Conservation (phyloP, 768 basidiomycete species). For the Boletales sp. region DNA sequence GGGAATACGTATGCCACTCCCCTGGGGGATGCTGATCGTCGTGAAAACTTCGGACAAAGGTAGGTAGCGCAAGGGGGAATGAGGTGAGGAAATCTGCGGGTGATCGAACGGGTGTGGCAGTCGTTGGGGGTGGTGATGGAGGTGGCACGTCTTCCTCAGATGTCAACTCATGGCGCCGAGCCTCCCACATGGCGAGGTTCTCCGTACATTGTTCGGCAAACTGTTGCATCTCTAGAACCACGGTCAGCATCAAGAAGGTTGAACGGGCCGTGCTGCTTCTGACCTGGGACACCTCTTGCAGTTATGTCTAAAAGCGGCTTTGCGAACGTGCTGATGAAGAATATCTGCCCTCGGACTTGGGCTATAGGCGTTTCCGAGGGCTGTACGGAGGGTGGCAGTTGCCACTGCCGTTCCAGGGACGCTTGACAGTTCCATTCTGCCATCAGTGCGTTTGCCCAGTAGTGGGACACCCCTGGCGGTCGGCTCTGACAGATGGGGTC, state of each 20-base stretch:
- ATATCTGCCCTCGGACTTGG: slow-evolving; percentile 82
- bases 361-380: slow-evolving; percentile 48
- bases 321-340: slow-evolving; percentile 80
- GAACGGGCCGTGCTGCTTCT: slow-evolving; percentile 11
- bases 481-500: slow-evolving; percentile 57
- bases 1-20: slow-evolving; percentile 27
- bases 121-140: background rate
- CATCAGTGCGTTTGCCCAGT: slow-evolving; percentile 88
- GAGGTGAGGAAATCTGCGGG: slow-evolving; percentile 48
- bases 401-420: slow-evolving; percentile 73
- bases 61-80: slow-evolving; percentile 56
- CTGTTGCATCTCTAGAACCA: slow-evolving; percentile 53
- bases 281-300: slow-evolving; percentile 70
- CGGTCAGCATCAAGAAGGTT: slow-evolving; percentile 8
- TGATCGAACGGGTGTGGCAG: slow-evolving; percentile 27
- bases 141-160: slow-evolving; percentile 13
- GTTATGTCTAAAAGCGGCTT: slow-evolving; percentile 81
- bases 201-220: slow-evolving; percentile 65
- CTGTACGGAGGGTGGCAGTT: slow-evolving; percentile 58
- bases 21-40: slow-evolving; percentile 20
- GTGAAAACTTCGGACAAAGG: slow-evolving; percentile 30
- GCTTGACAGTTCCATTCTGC: slow-evolving; percentile 92
- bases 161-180: slow-evolving; percentile 41
- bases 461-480: slow-evolving; percentile 85
- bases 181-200: slow-evolving; percentile 71